These are phyloP conservation scores for Aotearoamyces nothofagi DNA, from an alignment of 2,329 filamentous ascomycete species.

Conservation along the genomic window DNA sequence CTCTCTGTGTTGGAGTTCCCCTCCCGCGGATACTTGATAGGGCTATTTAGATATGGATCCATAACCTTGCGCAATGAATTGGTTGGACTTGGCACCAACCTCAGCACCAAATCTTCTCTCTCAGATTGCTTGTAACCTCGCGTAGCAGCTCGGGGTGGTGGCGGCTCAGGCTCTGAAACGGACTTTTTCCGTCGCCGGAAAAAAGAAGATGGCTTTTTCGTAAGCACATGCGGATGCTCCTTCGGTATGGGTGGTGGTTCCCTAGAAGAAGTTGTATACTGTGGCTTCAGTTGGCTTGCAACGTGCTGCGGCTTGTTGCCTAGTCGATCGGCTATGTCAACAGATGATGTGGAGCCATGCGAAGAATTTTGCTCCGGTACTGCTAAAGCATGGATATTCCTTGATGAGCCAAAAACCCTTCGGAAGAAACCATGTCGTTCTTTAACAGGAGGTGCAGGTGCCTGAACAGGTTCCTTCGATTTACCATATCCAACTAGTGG, in stretches of 20 bases:
- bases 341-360: conserved; percentile 20
- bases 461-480: conserved; percentile 22
- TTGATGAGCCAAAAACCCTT: conserved; percentile 67
- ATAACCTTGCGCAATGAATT: conserved; percentile 78
- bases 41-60: conserved; percentile 55
- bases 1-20: too few species aligned
- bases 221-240: conserved; percentile 29
- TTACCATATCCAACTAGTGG: conserved; percentile 36
- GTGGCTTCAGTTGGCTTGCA: conserved; percentile 30
- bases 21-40: conserved; percentile 11
- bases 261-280: conserved; percentile 10
- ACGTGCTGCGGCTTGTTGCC: conserved; percentile 26
- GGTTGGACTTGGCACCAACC: conserved; percentile 36
- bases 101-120: conserved; percentile 12
- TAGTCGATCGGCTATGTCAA: conserved; percentile 23
- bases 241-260: conserved; percentile 15
- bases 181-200: conserved; percentile 92
- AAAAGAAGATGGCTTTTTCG: conserved; percentile 89
- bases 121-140: conserved; percentile 9
- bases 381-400: conserved; percentile 25
- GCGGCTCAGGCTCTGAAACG: conserved; percentile 47
- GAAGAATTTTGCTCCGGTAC: conserved; percentile 17
- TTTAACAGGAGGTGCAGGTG: conserved; percentile 33
- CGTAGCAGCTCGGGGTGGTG: conserved; percentile 22
- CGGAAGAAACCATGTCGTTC: conserved; percentile 82